phyloP scores from a whole-genome alignment of 192 early-diverging fungal species.

The Backusella australiensis region DNA sequence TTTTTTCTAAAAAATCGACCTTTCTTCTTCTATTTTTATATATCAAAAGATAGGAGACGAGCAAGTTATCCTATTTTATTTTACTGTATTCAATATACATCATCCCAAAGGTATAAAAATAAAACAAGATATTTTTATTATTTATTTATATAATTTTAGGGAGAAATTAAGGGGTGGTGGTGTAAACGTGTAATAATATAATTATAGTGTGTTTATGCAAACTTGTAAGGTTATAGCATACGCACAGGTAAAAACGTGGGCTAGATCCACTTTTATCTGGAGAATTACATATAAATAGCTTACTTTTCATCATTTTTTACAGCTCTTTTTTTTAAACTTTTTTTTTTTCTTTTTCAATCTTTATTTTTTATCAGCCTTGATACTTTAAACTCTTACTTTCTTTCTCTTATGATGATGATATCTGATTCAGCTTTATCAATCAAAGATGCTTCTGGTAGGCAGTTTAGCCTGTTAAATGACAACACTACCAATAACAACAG shows the following conservation, averaged over 20 bases:
- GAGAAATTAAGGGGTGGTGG: not conserved
- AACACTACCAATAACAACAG: not conserved
- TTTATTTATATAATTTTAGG: not conserved
- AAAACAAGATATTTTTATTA: not conserved
- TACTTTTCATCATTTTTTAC: not conserved
- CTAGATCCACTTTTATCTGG: not conserved
- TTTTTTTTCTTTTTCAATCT: slow-evolving; percentile 16
- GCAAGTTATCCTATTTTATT: not conserved
- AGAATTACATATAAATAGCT: not conserved
- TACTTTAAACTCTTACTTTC: not conserved
- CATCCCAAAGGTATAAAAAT: not conserved
- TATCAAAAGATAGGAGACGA: not conserved
- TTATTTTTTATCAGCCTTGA: slow-evolving; percentile 1
- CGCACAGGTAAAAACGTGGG: not conserved
- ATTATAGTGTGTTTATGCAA: not conserved
- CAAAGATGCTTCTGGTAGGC: slow-evolving; percentile 49
- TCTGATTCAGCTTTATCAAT: slow-evolving; percentile 38
- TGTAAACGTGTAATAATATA: not conserved
- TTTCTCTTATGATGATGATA: not conserved
- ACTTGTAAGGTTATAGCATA: not conserved
- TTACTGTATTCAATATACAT: not conserved
- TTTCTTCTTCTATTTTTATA: not conserved
- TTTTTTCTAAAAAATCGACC: too few species aligned
- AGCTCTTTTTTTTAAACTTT: slow-evolving; percentile 9
- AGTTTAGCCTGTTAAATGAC: slow-evolving; percentile 53